Evolutionary conservation across 805 yeast species (phyloP).

Genomic region (Candida ficus): DNA sequence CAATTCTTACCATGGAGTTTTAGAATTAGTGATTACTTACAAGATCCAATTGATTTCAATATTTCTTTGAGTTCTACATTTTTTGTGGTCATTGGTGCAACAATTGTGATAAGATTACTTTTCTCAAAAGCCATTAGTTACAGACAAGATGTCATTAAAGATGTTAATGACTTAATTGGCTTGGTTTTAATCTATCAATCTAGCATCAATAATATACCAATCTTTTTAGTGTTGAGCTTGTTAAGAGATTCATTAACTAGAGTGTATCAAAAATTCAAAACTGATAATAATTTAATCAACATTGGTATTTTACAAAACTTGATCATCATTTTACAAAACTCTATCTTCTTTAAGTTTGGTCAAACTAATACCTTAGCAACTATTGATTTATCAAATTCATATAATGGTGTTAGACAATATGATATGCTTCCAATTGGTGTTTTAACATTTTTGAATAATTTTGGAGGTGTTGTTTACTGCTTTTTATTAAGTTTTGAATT

Average conservation of each 20-base stretch:
- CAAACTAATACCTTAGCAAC: slow-evolving; percentile 91
- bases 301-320: slow-evolving; percentile 5
- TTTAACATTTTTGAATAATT: slow-evolving; percentile 77
- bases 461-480: slow-evolving; percentile 71
- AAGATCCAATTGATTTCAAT: slow-evolving; percentile 1
- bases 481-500: slow-evolving; percentile 35
- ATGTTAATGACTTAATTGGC: slow-evolving; percentile 32
- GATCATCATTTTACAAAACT: slow-evolving; percentile 56
- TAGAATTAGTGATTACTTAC: neutral
- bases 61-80: slow-evolving; percentile 17
- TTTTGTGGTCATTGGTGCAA: slow-evolving; percentile 28
- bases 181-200: slow-evolving; percentile 46
- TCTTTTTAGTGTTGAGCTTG: slow-evolving; percentile 36
- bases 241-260: slow-evolving; percentile 11
- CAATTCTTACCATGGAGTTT: slow-evolving; percentile 6
- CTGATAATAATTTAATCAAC: slow-evolving; percentile 1
- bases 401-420: slow-evolving; percentile 78
- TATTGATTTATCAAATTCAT: slow-evolving; percentile 84
- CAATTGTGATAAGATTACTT: slow-evolving; percentile 29
- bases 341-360: slow-evolving; percentile 82
- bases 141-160: slow-evolving; percentile 27
- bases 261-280: neutral
- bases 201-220: slow-evolving; percentile 42
- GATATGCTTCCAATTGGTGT: slow-evolving; percentile 67
- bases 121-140: slow-evolving; percentile 7